Base-by-base conservation (phyloP, 2,329 filamentous ascomycete species). In the Colletotrichum tropicicola region DNA sequence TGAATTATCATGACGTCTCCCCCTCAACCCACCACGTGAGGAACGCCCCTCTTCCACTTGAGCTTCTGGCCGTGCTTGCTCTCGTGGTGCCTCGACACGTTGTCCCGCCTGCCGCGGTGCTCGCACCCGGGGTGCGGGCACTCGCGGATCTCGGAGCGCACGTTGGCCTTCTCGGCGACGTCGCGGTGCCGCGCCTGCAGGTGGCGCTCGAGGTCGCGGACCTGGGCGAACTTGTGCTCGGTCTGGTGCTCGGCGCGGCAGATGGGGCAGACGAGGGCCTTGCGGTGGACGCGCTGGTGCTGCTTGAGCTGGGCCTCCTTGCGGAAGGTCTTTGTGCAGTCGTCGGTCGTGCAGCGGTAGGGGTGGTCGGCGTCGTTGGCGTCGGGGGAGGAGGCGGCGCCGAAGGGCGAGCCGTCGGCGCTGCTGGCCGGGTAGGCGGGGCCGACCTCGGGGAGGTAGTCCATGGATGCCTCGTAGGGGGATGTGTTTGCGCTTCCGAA, bases 191-290 rank as follows among this genome's bases (percentile, higher is more conserved):
- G 65, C 12, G 65, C 67, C 65, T 68, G 67, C 51, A 68, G 35
- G 65, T 68, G 67, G 6, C 67, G 65, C 67, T 68, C 67, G 56
- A 68, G 67, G 49, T 68, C 67, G 12, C 67, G 67, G 8, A 68
- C 67, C 56, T 68, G 67, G 37, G 67, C 67, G 56, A 68, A 68
- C 65, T 61, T 68, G 48, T 67, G 67, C 60, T 61, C 67, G n/a
- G 48, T 57, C 21, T 47, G 65, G 57, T 30, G 51, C 39, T 67
- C 62, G 61, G 56, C 52, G 37, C 56, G 51, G 60, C 67, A 68
- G 43, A 68, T 67, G n/a, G 30, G 35, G 60, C 67, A 68, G 17
- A 59, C 49, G n/a, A 68, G 60, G 8, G 59, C 48, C 60, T 68
- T 68, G 37, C 61, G 58, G 60, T 68, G 67, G 56, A 68, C 67